Evolutionary conservation across 768 basidiomycete species (phyloP).

Genomic region (Porpolomopsis calyptriformis): DNA sequence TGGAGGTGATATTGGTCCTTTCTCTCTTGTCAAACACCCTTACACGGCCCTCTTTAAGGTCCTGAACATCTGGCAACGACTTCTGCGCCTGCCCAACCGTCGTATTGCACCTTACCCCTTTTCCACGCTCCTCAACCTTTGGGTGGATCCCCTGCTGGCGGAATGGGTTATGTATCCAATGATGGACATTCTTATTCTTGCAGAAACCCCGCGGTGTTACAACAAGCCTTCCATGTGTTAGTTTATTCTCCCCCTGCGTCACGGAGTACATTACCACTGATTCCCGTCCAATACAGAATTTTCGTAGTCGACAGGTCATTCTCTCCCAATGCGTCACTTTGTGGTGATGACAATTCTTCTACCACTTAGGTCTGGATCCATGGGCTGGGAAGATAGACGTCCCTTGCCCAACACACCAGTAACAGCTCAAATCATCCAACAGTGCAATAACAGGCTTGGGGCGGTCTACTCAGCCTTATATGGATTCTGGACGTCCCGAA

Average conservation of each 20-base stretch:
- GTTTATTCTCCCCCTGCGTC: conserved; percentile 14
- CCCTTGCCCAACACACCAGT: conserved; percentile 37
- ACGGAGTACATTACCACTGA: background rate
- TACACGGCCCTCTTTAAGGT: conserved; percentile 22
- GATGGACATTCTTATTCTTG: conserved; percentile 50
- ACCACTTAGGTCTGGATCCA: conserved; percentile 38
- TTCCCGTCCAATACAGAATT: conserved; percentile 8
- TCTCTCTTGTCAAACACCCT: background rate
- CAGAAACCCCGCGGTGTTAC: conserved; percentile 40
- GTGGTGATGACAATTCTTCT: too few species aligned
- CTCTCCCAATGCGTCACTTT: too few species aligned
- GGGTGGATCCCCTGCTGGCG: conserved; percentile 15
- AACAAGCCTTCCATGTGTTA: conserved; percentile 52
- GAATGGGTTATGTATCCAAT: conserved; percentile 37
- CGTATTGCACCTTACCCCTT: conserved; percentile 42
- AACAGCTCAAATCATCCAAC: conserved; percentile 25
- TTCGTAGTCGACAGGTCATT: conserved; percentile 44
- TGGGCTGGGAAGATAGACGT: conserved; percentile 29
- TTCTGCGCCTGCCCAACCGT: conserved; percentile 33
- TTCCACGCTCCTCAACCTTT: conserved; percentile 32
- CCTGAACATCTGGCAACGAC: conserved; percentile 36
- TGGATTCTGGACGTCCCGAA: conserved; percentile 46
- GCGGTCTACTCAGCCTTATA: conserved; percentile 48
- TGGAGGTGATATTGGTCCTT: conserved; percentile 22
- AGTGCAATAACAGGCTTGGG: conserved; percentile 40